Base-by-base conservation (phyloP, 2,329 filamentous ascomycete genomes). In the Drechslerella stenobrocha region DNA sequence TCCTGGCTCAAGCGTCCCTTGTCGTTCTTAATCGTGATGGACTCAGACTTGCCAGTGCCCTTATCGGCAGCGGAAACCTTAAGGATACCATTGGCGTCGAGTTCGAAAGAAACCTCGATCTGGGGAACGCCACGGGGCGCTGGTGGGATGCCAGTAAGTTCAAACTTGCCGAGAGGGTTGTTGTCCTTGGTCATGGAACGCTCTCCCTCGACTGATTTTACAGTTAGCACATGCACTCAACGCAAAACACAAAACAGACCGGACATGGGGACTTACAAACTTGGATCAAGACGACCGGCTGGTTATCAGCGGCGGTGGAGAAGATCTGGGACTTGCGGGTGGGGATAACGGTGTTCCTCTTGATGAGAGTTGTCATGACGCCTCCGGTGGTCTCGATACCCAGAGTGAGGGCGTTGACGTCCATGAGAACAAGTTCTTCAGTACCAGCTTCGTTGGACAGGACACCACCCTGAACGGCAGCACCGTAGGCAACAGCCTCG, bases 21-120 rank as follows among this genome's bases (percentile, higher is more conserved):
- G 81, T 98, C 93, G 81, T 98, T 97, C 81, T 88, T 97, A 77
- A 98, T 98, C 74, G 93, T 97, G 79, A 98, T 97, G 71, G 88
- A 90, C 83, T 98, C 90, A 71, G 84, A 85, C 84, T 97, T 96
- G 79, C 93, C 93, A 75, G 92, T 96, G 77, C 91, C 93, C 87
- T 97, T 97, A 80, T 98, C 93, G 75, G 88, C 87, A 73, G 93
- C 93, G 72, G 88, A 89, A 71, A 98, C 93, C 83, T 95, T 92
- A 73, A 98, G 85, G 75, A 98, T 96, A 82, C 93, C 92, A 80
- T 98, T 97, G 82, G 90, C 91, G 75, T 98, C 92, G 64, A 98
- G 87, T 79, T 96, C 90, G 78, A 98, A 98, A 28, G 89, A 89
- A 74, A 98, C 93, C 80, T 98, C 93, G 70, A 98, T 97, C 80